phyloP scores from a whole-genome alignment of 306 rosid genomes.

The Lablab purpureus region DNA sequence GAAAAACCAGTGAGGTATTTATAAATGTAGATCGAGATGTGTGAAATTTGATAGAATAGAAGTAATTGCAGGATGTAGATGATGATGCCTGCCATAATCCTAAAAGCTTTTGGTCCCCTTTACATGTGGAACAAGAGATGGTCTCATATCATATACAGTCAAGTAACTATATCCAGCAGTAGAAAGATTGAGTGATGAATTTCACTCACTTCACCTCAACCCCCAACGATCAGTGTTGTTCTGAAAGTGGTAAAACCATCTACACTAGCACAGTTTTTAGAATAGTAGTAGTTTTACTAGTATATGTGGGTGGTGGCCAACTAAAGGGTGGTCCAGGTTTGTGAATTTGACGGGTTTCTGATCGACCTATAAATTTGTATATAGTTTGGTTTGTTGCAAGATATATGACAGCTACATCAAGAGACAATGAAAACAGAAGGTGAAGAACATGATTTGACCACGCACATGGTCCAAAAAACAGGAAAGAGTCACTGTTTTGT shows the following conservation, averaged over 20 bases:
- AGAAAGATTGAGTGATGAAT: slow-evolving; percentile 31
- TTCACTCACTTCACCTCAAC: slow-evolving; percentile 21
- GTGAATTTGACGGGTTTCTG: slow-evolving; percentile 2
- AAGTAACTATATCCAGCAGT: slow-evolving; percentile 21
- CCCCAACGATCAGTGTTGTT: slow-evolving; percentile 29
- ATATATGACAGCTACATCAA: neutral
- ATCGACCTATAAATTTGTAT: neutral
- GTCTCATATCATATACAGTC: neutral
- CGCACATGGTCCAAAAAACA: neutral
- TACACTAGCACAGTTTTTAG: slow-evolving; percentile 15
- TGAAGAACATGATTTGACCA: neutral
- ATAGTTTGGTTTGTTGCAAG: neutral
- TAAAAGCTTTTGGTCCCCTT: slow-evolving; percentile 28
- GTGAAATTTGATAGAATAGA: neutral
- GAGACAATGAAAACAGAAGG: neutral
- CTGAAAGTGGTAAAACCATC: slow-evolving; percentile 20
- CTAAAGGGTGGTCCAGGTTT: slow-evolving; percentile 5
- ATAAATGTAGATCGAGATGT: neutral
- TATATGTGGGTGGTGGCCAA: neutral
- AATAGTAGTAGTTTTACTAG: slow-evolving; percentile 6
- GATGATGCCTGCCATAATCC: slow-evolving; percentile 12
- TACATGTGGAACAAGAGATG: slow-evolving; percentile 17
- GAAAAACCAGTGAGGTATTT: neutral
- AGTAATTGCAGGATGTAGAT: neutral
- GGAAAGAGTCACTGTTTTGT: neutral